phyloP scores from a whole-genome alignment of 2,329 filamentous ascomycete genomes.

The Dothistroma pini region DNA sequence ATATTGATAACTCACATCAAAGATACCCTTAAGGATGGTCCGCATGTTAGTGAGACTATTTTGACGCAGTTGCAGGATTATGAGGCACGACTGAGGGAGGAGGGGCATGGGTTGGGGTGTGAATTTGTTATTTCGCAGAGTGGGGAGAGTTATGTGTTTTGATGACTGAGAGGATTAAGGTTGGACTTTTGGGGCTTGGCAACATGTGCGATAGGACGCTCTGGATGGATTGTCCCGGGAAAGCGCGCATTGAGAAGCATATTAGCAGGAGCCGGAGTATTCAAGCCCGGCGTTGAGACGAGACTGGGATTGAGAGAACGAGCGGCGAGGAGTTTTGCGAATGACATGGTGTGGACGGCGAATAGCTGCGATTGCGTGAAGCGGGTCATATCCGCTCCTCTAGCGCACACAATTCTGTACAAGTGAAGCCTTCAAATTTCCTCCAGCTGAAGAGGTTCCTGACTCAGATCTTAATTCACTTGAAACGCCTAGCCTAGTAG shows the following conservation, averaged over 20 bases:
- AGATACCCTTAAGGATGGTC: conserved; percentile 68
- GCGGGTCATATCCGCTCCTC: too few relatives aligned
- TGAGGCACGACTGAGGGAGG: conserved; percentile 47
- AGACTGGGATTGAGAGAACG: neutral
- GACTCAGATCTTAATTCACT: neutral
- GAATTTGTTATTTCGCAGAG: conserved; percentile 69
- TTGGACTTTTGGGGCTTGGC: neutral
- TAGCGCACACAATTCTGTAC: too few relatives aligned
- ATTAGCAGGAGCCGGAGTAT: neutral
- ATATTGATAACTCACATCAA: conserved; percentile 94
- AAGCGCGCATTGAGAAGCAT: neutral
- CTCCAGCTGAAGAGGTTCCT: too few relatives aligned
- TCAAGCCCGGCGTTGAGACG: neutral
- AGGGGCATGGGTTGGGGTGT: conserved; percentile 66
- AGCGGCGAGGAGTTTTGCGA: neutral
- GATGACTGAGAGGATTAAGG: conserved; percentile 17
- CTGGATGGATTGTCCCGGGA: neutral
- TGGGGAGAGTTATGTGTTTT: conserved; percentile 58
- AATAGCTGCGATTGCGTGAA: too few relatives aligned
- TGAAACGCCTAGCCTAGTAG: conserved; percentile 7
- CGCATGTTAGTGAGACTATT: conserved; percentile 62
- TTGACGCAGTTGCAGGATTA: conserved; percentile 64
- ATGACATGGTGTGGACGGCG: too few relatives aligned
- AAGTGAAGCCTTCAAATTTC: too few relatives aligned
- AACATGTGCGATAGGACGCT: neutral